phyloP scores from a whole-genome alignment of 169 alveolate genomes.

The Plasmodium falciparum region DNA sequence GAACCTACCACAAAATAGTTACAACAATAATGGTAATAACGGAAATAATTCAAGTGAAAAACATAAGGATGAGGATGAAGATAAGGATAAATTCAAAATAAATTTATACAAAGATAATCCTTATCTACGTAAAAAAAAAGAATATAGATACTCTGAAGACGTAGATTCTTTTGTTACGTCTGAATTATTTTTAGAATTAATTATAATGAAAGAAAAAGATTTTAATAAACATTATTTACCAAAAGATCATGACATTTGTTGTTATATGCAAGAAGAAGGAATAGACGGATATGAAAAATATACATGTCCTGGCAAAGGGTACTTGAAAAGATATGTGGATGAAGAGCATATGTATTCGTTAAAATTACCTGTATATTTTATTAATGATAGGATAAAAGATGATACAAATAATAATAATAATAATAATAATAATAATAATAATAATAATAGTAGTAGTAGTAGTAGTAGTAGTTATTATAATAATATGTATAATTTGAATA shows the following conservation, averaged over 20 bases:
- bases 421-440: no score
- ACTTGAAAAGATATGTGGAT: constrained; percentile 58
- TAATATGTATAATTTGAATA: background rate
- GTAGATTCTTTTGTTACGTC: constrained; percentile 11
- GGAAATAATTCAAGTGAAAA: background rate
- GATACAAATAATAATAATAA: background rate
- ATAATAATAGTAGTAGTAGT: no score
- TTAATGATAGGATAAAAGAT: constrained; percentile 48
- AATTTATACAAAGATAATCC: constrained; percentile 70
- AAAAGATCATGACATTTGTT: constrained; percentile 58
- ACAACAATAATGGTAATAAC: background rate
- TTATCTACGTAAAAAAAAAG: constrained; percentile 45
- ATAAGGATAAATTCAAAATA: constrained; percentile 58
- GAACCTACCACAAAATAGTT: background rate
- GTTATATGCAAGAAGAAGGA: constrained; percentile 28
- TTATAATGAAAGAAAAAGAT: constrained; percentile 72
- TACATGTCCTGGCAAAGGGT: constrained; percentile 76
- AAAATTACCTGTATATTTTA: constrained; percentile 74
- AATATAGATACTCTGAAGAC: constrained; percentile 3
- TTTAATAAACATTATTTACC: constrained; percentile 67
- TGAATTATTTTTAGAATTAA: constrained; percentile 66
- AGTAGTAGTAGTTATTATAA: background rate
- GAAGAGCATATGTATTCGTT: constrained; percentile 53
- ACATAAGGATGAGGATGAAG: constrained; percentile 12
- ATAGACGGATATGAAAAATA: constrained; percentile 33